Conservation (phyloP, 352 stramenopile genomes). For the Globisporangium barbulae region DNA sequence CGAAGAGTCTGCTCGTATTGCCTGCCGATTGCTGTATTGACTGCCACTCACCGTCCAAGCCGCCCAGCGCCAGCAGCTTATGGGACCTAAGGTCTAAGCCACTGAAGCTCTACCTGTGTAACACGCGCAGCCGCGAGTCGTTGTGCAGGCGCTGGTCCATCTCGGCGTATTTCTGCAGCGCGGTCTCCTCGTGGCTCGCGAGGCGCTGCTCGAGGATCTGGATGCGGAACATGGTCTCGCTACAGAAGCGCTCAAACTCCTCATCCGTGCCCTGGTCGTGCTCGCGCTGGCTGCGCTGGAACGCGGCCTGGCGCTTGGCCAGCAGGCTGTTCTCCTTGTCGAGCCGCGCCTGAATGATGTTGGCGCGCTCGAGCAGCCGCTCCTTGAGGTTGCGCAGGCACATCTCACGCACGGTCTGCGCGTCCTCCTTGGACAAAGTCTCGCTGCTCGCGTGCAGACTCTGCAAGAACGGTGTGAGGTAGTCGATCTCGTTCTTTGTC, state of each 20-base stretch:
- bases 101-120: conserved; percentile 50
- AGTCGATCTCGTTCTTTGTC: conserved; percentile 85
- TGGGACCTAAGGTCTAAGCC: background rate
- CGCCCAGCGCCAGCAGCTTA: background rate
- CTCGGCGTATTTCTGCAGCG: conserved; percentile 92
- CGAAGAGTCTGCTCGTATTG: background rate
- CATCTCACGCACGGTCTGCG: conserved; percentile 80
- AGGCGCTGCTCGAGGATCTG: conserved; percentile 94
- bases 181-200: conserved; percentile 90
- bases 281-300: conserved; percentile 90
- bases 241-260: conserved; percentile 94
- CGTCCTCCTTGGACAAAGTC: conserved; percentile 81
- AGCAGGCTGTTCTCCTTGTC: conserved; percentile 91
- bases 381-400: conserved; percentile 93
- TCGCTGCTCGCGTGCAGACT: conserved; percentile 46
- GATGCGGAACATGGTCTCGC: conserved; percentile 95
- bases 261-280: conserved; percentile 90
- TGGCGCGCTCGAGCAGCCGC: conserved; percentile 89
- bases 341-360: conserved; percentile 93
- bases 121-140: conserved; percentile 74
- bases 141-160: conserved; percentile 90
- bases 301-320: conserved; percentile 89
- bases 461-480: conserved; percentile 92
- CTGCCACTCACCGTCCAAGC: background rate
- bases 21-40: background rate